A percentile compares a stretch with the other conserved stretches of the same genome.
Conservation (phyloP, 805 yeast genomes). For the Barnettozyma vustinii region DNA sequence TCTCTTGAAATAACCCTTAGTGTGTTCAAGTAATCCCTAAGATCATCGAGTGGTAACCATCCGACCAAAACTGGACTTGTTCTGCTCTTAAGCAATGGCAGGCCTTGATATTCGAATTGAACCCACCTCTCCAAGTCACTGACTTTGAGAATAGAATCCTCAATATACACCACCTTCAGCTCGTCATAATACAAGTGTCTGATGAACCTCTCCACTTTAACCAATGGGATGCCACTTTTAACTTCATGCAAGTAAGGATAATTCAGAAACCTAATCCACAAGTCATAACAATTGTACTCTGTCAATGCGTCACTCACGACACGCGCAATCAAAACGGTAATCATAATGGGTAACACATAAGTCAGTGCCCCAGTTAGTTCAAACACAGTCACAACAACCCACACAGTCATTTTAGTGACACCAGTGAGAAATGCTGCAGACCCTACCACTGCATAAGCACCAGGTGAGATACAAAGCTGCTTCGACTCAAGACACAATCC, state of each 20-base stretch:
- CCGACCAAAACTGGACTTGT: constrained; percentile 35
- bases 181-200: constrained; percentile 26
- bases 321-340: constrained; percentile 70
- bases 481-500: constrained; percentile 37
- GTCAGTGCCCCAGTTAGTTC: constrained; percentile 84
- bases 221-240: constrained; percentile 35
- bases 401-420: constrained; percentile 71
- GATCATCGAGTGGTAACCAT: constrained; percentile 35
- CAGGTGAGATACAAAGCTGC: constrained; percentile 66
- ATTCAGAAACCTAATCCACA: constrained; percentile 38
- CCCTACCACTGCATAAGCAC: constrained; percentile 85
- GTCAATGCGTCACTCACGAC: constrained; percentile 62
- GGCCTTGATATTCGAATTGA: constrained; percentile 29
- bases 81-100: constrained; percentile 38
- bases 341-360: constrained; percentile 81
- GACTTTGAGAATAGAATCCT: constrained; percentile 26
- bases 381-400: constrained; percentile 74
- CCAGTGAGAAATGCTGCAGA: constrained; percentile 82
- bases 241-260: constrained; percentile 40
- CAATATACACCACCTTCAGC: constrained; percentile 26
- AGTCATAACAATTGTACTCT: constrained; percentile 60
- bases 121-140: constrained; percentile 22
- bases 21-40: constrained; percentile 27
- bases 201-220: constrained; percentile 32
- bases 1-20: background rate